phyloP scores from a whole-genome alignment of 1,284 basidiomycete genomes.

The Rhodofomes roseus region DNA sequence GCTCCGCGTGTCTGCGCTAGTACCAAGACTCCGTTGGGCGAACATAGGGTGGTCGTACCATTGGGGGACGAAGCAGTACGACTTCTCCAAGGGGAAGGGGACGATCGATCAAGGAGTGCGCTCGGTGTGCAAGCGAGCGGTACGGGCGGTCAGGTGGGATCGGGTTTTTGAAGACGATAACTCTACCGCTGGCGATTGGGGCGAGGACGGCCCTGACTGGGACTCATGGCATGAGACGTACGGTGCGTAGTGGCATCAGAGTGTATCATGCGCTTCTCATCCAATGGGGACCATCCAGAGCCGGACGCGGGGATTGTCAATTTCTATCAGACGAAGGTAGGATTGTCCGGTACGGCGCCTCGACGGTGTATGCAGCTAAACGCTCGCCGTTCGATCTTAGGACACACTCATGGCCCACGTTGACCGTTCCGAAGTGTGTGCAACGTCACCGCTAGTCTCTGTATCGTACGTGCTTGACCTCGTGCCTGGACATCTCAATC shows the following conservation, averaged over 20 bases:
- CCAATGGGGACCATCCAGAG: conserved; percentile 40
- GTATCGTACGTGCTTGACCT: conserved; percentile 63
- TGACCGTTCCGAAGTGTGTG: conserved; percentile 85
- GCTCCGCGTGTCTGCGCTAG: conserved; percentile 43
- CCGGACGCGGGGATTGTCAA: conserved; percentile 94
- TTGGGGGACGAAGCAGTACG: conserved; percentile 91
- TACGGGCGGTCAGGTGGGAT: conserved; percentile 64
- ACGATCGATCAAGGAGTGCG: conserved; percentile 55
- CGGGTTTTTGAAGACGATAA: conserved; percentile 45
- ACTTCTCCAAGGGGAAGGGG: conserved; percentile 69
- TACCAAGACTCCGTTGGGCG: conserved; percentile 83
- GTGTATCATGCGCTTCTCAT: neutral
- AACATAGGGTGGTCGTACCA: conserved; percentile 93
- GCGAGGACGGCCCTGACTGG: conserved; percentile 55
- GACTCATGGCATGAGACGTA: conserved; percentile 70
- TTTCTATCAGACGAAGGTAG: conserved; percentile 76
- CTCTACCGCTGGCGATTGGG: conserved; percentile 42
- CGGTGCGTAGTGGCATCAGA: conserved; percentile 39
- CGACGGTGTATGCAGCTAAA: neutral
- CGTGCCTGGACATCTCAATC: neutral
- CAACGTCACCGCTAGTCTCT: conserved; percentile 84
- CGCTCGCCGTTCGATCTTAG: conserved; percentile 25
- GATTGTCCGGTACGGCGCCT: neutral
- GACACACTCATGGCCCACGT: conserved; percentile 94
- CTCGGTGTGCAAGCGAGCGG: conserved; percentile 59